phyloP scores from a whole-genome alignment of 164 flowering plant species.

The Litsea cubeba region DNA sequence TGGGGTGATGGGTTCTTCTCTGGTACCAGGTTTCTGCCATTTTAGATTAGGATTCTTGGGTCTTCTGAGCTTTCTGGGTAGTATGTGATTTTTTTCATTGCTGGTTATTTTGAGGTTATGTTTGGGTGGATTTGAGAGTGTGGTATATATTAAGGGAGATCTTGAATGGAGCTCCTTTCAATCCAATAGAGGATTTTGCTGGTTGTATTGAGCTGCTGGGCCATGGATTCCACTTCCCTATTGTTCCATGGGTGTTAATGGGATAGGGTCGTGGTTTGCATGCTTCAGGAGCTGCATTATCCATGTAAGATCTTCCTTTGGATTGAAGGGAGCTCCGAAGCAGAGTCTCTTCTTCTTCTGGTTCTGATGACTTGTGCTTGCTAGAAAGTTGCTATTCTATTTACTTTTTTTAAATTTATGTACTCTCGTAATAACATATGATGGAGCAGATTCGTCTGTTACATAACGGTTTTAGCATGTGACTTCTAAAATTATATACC shows the following conservation, averaged over 20 bases:
- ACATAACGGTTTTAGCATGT: too few species aligned
- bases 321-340: constrained; percentile 37
- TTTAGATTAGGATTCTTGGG: too few species aligned
- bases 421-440: too few species aligned
- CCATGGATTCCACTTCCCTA: constrained; percentile 27
- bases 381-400: too few species aligned
- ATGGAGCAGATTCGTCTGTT: too few species aligned
- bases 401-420: too few species aligned
- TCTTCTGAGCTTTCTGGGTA: too few species aligned
- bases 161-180: constrained; percentile 19
- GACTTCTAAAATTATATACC: too few species aligned
- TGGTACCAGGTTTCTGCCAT: too few species aligned
- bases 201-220: constrained; percentile 25
- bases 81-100: too few species aligned
- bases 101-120: not conserved
- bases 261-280: constrained; percentile 30
- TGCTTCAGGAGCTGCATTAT: constrained; percentile 27
- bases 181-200: constrained; percentile 13
- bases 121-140: not conserved
- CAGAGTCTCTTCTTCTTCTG: not conserved
- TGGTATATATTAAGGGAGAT: constrained; percentile 2
- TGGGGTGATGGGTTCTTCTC: too few species aligned
- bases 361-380: too few species aligned
- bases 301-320: constrained; percentile 23
- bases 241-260: not conserved